phyloP scores from a whole-genome alignment of 176 grass and related monocot species.

The Aegilops sharonensis region DNA sequence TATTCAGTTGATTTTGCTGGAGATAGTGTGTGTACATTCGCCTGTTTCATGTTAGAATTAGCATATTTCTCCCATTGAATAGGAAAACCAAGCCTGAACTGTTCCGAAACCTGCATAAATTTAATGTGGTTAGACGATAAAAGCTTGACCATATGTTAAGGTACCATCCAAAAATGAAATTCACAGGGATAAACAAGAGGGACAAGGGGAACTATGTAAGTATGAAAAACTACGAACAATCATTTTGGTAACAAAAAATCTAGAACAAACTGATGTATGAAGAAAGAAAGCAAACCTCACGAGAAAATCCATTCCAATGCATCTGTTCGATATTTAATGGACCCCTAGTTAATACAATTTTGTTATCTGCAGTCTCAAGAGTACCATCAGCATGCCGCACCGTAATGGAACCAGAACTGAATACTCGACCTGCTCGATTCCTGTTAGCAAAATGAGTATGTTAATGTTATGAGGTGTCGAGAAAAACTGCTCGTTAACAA shows the following conservation, averaged over 20 bases:
- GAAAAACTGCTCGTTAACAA: not conserved
- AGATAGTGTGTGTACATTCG: not conserved
- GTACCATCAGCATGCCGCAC: not conserved
- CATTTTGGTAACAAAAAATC: not conserved
- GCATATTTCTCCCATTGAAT: not conserved
- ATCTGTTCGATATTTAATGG: not conserved
- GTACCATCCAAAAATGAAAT: constrained; percentile 8
- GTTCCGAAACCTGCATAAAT: constrained; percentile 39
- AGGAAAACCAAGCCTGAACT: constrained; percentile 28
- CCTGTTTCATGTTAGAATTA: constrained; percentile 11
- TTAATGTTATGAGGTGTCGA: constrained; percentile 1
- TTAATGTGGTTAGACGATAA: constrained; percentile 9
- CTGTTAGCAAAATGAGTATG: constrained; percentile 3
- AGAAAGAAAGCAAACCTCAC: constrained; percentile 11
- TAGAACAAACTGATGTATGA: not conserved
- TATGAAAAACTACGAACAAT: not conserved
- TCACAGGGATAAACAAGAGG: constrained; percentile 4
- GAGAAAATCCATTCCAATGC: constrained; percentile 22
- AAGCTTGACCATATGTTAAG: constrained; percentile 3
- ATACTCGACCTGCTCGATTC: not conserved
- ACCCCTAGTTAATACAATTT: not conserved
- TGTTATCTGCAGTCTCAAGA: constrained; percentile 23
- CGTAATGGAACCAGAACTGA: constrained; percentile 15
- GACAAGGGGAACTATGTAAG: not conserved
- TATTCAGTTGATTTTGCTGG: constrained; percentile 3